Evolutionary conservation across 257 asterid species (phyloP).

Genomic region (Vinca minor): DNA sequence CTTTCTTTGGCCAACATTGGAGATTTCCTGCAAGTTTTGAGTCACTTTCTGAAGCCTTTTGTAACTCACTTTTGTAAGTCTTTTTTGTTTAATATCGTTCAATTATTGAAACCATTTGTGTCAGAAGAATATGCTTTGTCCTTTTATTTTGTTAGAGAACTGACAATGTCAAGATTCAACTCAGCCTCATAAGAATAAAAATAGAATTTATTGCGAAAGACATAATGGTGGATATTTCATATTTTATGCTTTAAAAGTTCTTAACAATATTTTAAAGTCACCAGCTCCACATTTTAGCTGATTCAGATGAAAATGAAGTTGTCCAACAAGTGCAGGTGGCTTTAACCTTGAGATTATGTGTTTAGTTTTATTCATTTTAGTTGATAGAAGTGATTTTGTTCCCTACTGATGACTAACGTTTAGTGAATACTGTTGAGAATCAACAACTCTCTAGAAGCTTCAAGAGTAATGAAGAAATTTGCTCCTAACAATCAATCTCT

Average conservation of each 20-base stretch:
- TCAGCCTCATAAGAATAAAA: no score
- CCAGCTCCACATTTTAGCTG: conserved; percentile 88
- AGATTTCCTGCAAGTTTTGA: conserved; percentile 68
- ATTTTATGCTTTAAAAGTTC: conserved; percentile 44
- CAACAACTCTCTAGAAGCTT: no score
- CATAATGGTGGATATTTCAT: no score
- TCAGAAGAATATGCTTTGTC: not conserved
- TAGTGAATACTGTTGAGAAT: no score
- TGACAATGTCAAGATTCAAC: no score
- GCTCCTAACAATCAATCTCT: no score
- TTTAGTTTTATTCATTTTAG: not conserved
- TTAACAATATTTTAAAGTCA: conserved; percentile 80
- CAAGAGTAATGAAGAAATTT: no score
- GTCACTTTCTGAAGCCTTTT: no score
- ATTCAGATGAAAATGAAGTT: conserved; percentile 70
- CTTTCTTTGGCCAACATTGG: conserved; percentile 79
- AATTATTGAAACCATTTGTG: not conserved
- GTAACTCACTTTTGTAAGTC: conserved; percentile 91
- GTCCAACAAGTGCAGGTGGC: conserved; percentile 72
- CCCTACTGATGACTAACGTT: not conserved
- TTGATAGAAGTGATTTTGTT: not conserved
- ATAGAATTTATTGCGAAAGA: no score
- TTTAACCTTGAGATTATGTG: not conserved
- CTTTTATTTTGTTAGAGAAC: no score
- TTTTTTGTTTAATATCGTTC: not conserved